These are phyloP conservation scores for Santalum album DNA, from an alignment of 164 flowering plant genomes.

Conservation along the genomic window DNA sequence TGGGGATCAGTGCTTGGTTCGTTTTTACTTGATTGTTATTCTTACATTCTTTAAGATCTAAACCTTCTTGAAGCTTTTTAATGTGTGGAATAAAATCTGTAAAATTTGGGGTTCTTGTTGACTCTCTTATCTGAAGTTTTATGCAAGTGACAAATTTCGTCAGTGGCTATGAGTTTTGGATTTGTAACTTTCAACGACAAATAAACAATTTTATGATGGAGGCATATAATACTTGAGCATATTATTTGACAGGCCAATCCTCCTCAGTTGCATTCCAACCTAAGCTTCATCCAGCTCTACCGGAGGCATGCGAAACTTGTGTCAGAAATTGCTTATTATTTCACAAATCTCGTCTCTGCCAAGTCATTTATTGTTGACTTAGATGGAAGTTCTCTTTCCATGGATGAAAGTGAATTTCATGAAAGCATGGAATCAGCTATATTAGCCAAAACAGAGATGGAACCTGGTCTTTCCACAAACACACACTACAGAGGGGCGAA, in stretches of 20 bases:
- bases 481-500: not conserved
- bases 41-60: no score
- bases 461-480: slow-evolving; percentile 12
- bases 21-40: no score
- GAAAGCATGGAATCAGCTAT: slow-evolving; percentile 35
- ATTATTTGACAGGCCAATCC: slow-evolving; percentile 41
- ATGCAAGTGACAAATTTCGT: no score
- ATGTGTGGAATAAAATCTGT: no score
- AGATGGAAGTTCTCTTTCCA: slow-evolving; percentile 41
- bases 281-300: slow-evolving; percentile 38
- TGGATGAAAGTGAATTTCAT: slow-evolving; percentile 38
- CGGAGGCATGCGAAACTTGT: slow-evolving; percentile 36
- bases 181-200: no score
- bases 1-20: no score
- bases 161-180: no score
- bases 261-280: slow-evolving; percentile 50
- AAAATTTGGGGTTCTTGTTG: no score
- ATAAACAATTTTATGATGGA: no score
- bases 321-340: slow-evolving; percentile 42
- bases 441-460: slow-evolving; percentile 6
- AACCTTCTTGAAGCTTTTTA: no score
- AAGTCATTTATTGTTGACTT: slow-evolving; percentile 35
- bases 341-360: slow-evolving; percentile 42
- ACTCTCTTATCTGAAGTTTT: no score
- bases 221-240: not conserved